Base-by-base conservation (phyloP, 1,139 yeast genomes). In the Pneumocystis jirovecii region DNA sequence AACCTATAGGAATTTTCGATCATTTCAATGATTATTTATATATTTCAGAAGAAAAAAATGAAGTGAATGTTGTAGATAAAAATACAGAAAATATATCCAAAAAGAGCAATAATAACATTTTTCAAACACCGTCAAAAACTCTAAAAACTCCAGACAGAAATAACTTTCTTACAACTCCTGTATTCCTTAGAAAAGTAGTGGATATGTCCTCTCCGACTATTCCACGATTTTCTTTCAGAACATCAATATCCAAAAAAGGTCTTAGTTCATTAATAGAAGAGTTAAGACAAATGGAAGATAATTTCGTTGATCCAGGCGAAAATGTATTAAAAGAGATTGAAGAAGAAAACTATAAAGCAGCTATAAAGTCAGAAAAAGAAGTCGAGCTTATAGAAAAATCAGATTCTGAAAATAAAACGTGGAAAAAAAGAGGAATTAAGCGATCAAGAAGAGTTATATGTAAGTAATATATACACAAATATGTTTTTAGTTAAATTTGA, bases 151-250 rank as follows among this genome's bases (percentile, higher is more conserved):
- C 62, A 57, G 37, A 59, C 34, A 12, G 44, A 61, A 44, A 62
- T 50, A 17, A 39, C 61, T 66, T 70, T n/a, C 73, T 74, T 1
- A 74, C 69, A 67, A 80, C 70, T 67, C 79, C 68, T 57, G 69
- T 73, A 70, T 74, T 70, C 63, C 66, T 70, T 50, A 69, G 71
- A 72, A 73, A 72, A 71, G 75, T 72, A 12, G 67, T 69, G 29
- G 71, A 76, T 61, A 72, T 75, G 17, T 70, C 81, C 39, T 73
- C 79, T 3, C 77, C 76, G n/a, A 74, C 81, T 25, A 76, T 78
- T 62, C 74, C 75, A 44, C 82, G 79, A 63, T 74, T 77, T 25
- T 25, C 57, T 12, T 50, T 50, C 25, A 50, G 34, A 8, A 50
- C 7, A 17, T 25, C 57, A 7, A 25, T 50, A 12, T 50, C 21